A percentile compares a stretch with the other conserved stretches of the same genome.
Evolutionary conservation across 2,329 filamentous ascomycete species (phyloP).

Genomic region (Juglanconis sp.): DNA sequence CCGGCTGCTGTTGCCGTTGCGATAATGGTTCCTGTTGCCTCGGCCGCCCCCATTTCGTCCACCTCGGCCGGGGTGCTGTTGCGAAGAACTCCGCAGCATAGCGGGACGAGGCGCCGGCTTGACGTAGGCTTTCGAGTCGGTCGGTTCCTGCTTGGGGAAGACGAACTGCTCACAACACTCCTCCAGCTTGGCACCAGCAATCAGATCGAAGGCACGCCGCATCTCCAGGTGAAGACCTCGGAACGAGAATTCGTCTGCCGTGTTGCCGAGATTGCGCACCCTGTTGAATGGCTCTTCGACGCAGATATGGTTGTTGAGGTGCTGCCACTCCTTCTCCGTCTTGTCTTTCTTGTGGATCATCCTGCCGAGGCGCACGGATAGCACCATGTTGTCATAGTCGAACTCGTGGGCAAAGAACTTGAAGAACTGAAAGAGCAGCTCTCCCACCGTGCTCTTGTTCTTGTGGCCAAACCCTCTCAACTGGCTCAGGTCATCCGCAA

Average conservation of each 20-base stretch:
- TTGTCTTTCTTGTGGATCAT: slow-evolving; percentile 68
- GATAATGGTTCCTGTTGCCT: slow-evolving; percentile 45
- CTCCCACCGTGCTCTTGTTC: slow-evolving; percentile 79
- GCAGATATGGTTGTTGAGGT: slow-evolving; percentile 76
- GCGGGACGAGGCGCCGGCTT: slow-evolving; percentile 56
- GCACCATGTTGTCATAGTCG: slow-evolving; percentile 77
- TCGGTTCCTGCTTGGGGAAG: slow-evolving; percentile 78
- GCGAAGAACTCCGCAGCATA: slow-evolving; percentile 59
- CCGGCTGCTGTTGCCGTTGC: slow-evolving; percentile 44
- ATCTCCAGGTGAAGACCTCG: slow-evolving; percentile 87
- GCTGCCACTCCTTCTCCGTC: slow-evolving; percentile 79
- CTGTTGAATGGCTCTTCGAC: slow-evolving; percentile 97
- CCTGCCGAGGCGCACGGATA: slow-evolving; percentile 81
- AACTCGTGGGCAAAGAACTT: slow-evolving; percentile 91
- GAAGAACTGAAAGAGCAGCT: slow-evolving; percentile 94
- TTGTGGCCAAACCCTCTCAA: slow-evolving; percentile 70
- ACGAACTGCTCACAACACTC: slow-evolving; percentile 85
- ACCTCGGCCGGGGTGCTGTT: slow-evolving; percentile 50
- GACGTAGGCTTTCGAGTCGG: slow-evolving; percentile 45
- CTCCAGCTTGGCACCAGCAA: slow-evolving; percentile 74
- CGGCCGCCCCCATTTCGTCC: slow-evolving; percentile 44
- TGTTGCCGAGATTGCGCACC: slow-evolving; percentile 87
- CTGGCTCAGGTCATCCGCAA: slow-evolving; percentile 80
- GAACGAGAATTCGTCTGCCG: slow-evolving; percentile 92
- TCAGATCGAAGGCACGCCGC: slow-evolving; percentile 78